Evolutionary conservation across 331 rosid genomes (phyloP).

Genomic region (Telfairia occidentalis): DNA sequence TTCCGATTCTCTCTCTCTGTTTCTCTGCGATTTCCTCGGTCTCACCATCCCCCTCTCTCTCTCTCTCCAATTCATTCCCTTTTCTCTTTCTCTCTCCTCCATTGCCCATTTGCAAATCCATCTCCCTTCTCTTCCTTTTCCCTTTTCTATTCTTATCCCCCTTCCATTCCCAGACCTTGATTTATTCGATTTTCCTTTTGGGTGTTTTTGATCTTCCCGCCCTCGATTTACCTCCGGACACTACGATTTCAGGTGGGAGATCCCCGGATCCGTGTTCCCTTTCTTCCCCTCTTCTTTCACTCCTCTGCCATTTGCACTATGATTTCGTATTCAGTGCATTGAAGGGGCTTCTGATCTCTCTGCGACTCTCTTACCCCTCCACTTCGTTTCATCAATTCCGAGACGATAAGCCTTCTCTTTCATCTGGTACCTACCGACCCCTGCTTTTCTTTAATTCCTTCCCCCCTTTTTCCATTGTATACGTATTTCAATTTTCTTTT

Average conservation of each 20-base stretch:
- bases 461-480: background rate
- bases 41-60: constrained; percentile 7
- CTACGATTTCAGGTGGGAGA: background rate
- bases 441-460: constrained; percentile 4
- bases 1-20: constrained; percentile 39
- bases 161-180: background rate
- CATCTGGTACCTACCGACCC: constrained; percentile 17
- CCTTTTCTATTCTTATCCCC: background rate
- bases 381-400: constrained; percentile 26
- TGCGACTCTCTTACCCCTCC: no score
- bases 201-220: background rate
- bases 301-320: constrained; percentile 5
- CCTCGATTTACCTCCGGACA: constrained; percentile 1
- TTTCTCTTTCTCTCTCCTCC: background rate
- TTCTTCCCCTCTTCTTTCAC: background rate
- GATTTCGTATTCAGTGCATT: constrained; percentile 35
- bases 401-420: constrained; percentile 24
- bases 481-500: background rate
- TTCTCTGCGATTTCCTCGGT: constrained; percentile 12
- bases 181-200: background rate
- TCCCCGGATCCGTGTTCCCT: constrained; percentile 11
- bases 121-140: background rate
- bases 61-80: background rate
- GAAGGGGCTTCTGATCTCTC: constrained; percentile 12
- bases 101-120: background rate